Base-by-base conservation (phyloP, 306 rosid species). In the Pterocarpus macrocarpus region DNA sequence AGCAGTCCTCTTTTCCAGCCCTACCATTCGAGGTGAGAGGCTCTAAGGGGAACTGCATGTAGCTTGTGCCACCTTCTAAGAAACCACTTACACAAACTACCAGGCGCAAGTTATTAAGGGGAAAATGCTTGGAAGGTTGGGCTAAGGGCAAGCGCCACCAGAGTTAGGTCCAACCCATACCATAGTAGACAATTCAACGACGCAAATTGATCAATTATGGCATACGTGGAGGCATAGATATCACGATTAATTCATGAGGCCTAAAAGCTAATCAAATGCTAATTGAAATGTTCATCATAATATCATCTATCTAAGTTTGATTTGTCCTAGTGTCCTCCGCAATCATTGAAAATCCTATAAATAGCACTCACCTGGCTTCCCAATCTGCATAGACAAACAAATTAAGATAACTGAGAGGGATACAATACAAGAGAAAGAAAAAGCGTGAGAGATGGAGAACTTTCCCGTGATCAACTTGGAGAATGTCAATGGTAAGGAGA, bases 381-480 rank as follows among this genome's bases (percentile, higher is more conserved):
- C 49, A 39, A 39, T 59, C 15, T 10, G 5, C 3, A 28, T 3
- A 43, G 8, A 50, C 68, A 76, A 6, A 61, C 79, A 58, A 61
- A 38, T 32, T 49, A 17, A 59, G 4, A 70, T 59, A 35, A 14
- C 43, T 34, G 12, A 32, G 0, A 63, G 9, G 1, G 15, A 47
- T 2, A 15, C 32, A 30, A 71, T 45, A 68, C 15, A 55, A 14
- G 16, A 36, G 59, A 39, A 35, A 22, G 41, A 64, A 50, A 32
- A 73, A 52, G 52, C 0, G 52, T 1, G 28, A 80, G 79, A 71
- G 52, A 92, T 92, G 97, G 97, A 83, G 80, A 88, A 82, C 71
- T 90, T 92, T 77, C 97, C 97, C 0, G 64, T 92, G 3, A 90
- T 92, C 76, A 88, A 76, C 91, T 74, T 88, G 94, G 87, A 72